These are phyloP conservation scores for Aspergillus mulundensis DNA, from an alignment of 495 filamentous ascomycete genomes.

Conservation along the genomic window DNA sequence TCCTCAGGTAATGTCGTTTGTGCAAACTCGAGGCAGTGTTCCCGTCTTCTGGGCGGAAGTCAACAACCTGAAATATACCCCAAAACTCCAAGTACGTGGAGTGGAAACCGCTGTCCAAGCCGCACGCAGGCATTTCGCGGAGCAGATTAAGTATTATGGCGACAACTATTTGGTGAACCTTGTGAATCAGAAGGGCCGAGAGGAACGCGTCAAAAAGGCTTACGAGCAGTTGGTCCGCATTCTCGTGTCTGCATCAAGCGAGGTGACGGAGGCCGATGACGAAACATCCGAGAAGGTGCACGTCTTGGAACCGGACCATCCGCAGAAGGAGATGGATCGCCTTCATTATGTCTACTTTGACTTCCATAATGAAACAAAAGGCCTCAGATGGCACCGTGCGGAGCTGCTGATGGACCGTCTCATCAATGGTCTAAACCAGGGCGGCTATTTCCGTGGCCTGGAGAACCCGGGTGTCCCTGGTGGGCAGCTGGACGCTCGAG, in stretches of 20 bases:
- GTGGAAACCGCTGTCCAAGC: constrained; percentile 77
- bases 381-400: constrained; percentile 87
- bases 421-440: constrained; percentile 61
- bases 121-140: constrained; percentile 79
- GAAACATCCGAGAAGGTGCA: constrained; percentile 75
- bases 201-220: constrained; percentile 79
- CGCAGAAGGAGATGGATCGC: constrained; percentile 64
- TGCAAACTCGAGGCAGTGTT: constrained; percentile 92
- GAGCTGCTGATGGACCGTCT: constrained; percentile 80
- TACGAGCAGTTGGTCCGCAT: constrained; percentile 83
- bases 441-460: constrained; percentile 89
- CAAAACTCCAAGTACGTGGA: constrained; percentile 79
- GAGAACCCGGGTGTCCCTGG: constrained; percentile 70
- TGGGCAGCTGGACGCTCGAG: constrained; percentile 72
- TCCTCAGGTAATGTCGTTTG: constrained; percentile 84
- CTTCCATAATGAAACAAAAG: constrained; percentile 96
- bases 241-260: constrained; percentile 64
- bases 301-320: constrained; percentile 60
- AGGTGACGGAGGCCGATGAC: constrained; percentile 53
- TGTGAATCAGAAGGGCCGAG: constrained; percentile 90
- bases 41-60: constrained; percentile 94
- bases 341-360: constrained; percentile 97
- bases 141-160: constrained; percentile 88
- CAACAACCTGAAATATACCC: constrained; percentile 84
- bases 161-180: constrained; percentile 97